These are phyloP conservation scores for Suhomyces kilbournensis DNA, from an alignment of 805 yeast species.

Conservation along the genomic window DNA sequence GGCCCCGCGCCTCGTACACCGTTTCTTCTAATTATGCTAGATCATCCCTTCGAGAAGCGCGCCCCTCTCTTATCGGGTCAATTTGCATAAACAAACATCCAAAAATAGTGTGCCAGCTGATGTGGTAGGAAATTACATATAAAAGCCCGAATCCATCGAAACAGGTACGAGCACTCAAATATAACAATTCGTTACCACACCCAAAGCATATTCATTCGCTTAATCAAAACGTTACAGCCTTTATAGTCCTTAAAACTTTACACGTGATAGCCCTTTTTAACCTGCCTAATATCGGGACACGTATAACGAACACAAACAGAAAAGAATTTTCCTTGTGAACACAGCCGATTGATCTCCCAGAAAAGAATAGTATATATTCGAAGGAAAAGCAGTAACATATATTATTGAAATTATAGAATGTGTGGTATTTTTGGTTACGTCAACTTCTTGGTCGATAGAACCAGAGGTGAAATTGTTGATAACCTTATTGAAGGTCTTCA, in stretches of 20 bases:
- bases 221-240: background rate
- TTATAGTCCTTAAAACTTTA: constrained; percentile 4
- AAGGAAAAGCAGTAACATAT: background rate
- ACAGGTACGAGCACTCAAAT: background rate
- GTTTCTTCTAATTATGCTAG: background rate
- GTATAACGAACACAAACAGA: background rate
- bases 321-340: background rate
- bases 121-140: background rate
- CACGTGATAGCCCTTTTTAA: background rate
- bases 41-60: background rate
- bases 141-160: background rate
- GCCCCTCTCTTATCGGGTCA: constrained; percentile 2
- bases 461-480: constrained; percentile 89
- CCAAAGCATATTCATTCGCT: background rate
- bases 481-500: constrained; percentile 81
- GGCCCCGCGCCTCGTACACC: background rate
- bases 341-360: background rate
- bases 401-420: background rate
- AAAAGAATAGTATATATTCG: background rate
- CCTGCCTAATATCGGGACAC: background rate
- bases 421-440: constrained; percentile 98
- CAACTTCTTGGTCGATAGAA: constrained; percentile 86
- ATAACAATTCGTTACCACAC: background rate
- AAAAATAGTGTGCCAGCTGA: constrained; percentile 2
- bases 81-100: constrained; percentile 4